A percentile compares a stretch with the other conserved stretches of the same genome.
phyloP scores from a whole-genome alignment of 2,329 filamentous ascomycete species.

The Simplicillium aogashimaense region DNA sequence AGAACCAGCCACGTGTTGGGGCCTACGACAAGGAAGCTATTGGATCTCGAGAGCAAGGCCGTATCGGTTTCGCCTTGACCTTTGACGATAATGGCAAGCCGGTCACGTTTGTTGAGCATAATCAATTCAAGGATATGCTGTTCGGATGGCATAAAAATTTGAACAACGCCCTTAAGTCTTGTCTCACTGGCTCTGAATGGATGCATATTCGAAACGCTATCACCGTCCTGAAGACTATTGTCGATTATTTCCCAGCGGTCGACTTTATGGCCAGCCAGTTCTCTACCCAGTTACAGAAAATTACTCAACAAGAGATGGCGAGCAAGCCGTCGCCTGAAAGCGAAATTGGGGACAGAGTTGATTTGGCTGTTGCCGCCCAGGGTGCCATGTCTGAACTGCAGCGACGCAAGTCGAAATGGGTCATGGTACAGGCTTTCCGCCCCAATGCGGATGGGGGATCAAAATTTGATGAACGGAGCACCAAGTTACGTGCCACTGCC shows the following conservation, averaged over 20 bases:
- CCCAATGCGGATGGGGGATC: constrained; percentile 44
- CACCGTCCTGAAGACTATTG: constrained; percentile 71
- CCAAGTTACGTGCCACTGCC: constrained; percentile 48
- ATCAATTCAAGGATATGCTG: constrained; percentile 74
- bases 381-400: constrained; percentile 62
- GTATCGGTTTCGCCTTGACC: constrained; percentile 70
- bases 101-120: constrained; percentile 65
- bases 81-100: constrained; percentile 59
- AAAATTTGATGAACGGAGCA: constrained; percentile 19
- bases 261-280: constrained; percentile 75
- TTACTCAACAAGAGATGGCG: constrained; percentile 50
- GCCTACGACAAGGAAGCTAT: constrained; percentile 73
- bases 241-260: constrained; percentile 76
- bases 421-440: constrained; percentile 65
- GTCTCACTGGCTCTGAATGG: constrained; percentile 77
- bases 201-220: constrained; percentile 98
- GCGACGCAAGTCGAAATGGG: constrained; percentile 57
- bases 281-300: constrained; percentile 52
- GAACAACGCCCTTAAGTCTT: constrained; percentile 68
- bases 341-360: constrained; percentile 54
- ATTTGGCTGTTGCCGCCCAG: constrained; percentile 64
- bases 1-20: constrained; percentile 51
- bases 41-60: constrained; percentile 35
- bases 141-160: constrained; percentile 87
- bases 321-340: constrained; percentile 35